Base-by-base conservation (phyloP, 805 yeast species). In the Geotrichum ghanense region DNA sequence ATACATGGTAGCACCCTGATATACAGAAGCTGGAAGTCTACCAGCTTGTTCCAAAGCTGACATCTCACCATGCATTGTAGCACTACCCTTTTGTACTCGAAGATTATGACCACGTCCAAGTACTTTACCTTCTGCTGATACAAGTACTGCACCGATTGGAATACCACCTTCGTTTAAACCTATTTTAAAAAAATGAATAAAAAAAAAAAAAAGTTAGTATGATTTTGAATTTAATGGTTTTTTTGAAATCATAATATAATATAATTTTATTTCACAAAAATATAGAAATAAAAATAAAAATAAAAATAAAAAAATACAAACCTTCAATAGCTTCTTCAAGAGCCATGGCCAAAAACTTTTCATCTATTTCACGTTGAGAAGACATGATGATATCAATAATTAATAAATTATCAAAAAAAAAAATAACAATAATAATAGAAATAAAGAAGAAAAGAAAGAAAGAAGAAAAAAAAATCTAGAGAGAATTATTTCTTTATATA, bases 41-140 rank as follows among this genome's bases (percentile, higher is more conserved):
- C 97, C 97, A 19, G 95, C 94, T 52, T 84, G 80, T 59, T 88
- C 96, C 49, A 92, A 70, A 6, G 95, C 79, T 9, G 89, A 75
- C 56, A 85, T 92, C 61, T 90, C 98, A 19, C 95, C 98, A 57
- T 90, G 98, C 49, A 90, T 69, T 16, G 82, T 85, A 16, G 96
- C 78, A 10, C 94, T 82, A 17, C 73, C 69, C 61, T 85, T 83
- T 65, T 90, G 97, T 51, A 90, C 74, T 56, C 98, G 74, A 79
- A 78, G 72, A 65, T 90, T 90, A 64, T 87, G 97, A 12, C 98
- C 97, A 43, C 79, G 71, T 22, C 96, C 96, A 10, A 89, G 69
- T 10, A 90, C 75, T 2, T 76, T 74, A 17, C 97, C 97, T 50
- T 83, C 89, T 53, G 75, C 79, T 45, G 74, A 72, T 42, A 86